These are phyloP conservation scores for Tuber indicum DNA, from an alignment of 495 filamentous ascomycete genomes.

Conservation along the genomic window DNA sequence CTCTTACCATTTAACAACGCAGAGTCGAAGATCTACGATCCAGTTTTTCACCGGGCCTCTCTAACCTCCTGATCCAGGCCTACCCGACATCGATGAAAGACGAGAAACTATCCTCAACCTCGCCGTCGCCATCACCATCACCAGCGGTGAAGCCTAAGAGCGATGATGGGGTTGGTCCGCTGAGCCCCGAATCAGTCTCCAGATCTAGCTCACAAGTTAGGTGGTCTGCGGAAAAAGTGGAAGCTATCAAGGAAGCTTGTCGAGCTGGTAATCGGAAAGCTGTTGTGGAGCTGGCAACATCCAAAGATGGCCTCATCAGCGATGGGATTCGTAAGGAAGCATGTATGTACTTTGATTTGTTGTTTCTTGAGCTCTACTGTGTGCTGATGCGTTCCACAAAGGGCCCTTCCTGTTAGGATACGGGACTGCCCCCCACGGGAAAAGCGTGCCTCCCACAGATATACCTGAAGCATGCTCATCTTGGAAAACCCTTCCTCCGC, in stretches of 20 bases:
- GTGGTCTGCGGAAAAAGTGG: constrained; percentile 40
- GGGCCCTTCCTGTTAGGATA: constrained; percentile 40
- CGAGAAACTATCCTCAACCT: not conserved
- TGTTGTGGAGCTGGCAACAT: constrained; percentile 61
- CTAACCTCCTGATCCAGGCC: not conserved
- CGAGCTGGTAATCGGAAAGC: constrained; percentile 54
- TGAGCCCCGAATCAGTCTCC: not conserved
- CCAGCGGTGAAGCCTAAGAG: not conserved
- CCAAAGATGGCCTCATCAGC: constrained; percentile 66
- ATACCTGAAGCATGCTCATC: constrained; percentile 23
- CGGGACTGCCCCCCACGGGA: constrained; percentile 21
- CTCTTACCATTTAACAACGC: not conserved
- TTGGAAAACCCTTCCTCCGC: constrained; percentile 41
- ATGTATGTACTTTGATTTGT: constrained; percentile 57
- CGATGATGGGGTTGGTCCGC: not conserved
- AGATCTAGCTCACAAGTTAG: not conserved
- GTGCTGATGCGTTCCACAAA: constrained; percentile 25
- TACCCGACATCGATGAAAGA: not conserved
- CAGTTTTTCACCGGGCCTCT: not conserved
- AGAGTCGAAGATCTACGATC: constrained; percentile 1
- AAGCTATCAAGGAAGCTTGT: constrained; percentile 63
- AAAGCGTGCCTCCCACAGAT: constrained; percentile 15
- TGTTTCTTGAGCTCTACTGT: constrained; percentile 8
- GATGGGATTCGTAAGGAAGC: constrained; percentile 74
- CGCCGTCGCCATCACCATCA: not conserved